Conservation (phyloP, 345 rosid genomes). For the Bretschneidera sinensis region DNA sequence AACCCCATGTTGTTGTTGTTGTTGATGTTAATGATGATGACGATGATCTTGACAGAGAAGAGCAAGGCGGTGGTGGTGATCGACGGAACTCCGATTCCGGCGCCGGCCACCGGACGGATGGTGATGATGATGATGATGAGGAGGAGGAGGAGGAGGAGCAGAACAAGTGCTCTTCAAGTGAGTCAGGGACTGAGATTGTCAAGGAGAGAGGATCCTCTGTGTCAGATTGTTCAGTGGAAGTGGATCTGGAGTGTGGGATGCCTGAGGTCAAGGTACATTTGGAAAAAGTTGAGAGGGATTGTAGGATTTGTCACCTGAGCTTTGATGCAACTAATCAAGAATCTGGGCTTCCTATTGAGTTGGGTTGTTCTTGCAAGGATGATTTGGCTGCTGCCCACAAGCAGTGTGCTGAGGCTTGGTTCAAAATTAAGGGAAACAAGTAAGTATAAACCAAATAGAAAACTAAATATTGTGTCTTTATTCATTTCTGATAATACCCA, state of each 20-base stretch:
- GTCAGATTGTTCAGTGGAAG: slow-evolving; percentile 46
- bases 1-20: slow-evolving; percentile 30
- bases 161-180: slow-evolving; percentile 20
- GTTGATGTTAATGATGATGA: slow-evolving; percentile 12
- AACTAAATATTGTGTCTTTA: background rate
- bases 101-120: background rate
- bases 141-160: slow-evolving; percentile 21
- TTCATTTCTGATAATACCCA: background rate
- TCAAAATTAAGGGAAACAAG: slow-evolving; percentile 85
- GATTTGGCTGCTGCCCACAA: slow-evolving; percentile 88
- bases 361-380: slow-evolving; percentile 86
- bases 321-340: slow-evolving; percentile 56
- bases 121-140: slow-evolving; percentile 4
- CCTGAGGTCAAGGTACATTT: slow-evolving; percentile 33
- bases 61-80: background rate
- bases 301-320: slow-evolving; percentile 86
- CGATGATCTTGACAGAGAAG: slow-evolving; percentile 6
- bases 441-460: slow-evolving; percentile 22
- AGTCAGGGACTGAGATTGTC: slow-evolving; percentile 29
- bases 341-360: slow-evolving; percentile 58
- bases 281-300: slow-evolving; percentile 49
- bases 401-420: slow-evolving; percentile 92
- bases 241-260: slow-evolving; percentile 54
- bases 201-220: slow-evolving; percentile 51
- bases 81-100: too few species aligned